Percentiles rank a stretch among this genome's conserved stretches.
phyloP scores from a whole-genome alignment of 352 stramenopile species.

The Globisporangium ultimum region DNA sequence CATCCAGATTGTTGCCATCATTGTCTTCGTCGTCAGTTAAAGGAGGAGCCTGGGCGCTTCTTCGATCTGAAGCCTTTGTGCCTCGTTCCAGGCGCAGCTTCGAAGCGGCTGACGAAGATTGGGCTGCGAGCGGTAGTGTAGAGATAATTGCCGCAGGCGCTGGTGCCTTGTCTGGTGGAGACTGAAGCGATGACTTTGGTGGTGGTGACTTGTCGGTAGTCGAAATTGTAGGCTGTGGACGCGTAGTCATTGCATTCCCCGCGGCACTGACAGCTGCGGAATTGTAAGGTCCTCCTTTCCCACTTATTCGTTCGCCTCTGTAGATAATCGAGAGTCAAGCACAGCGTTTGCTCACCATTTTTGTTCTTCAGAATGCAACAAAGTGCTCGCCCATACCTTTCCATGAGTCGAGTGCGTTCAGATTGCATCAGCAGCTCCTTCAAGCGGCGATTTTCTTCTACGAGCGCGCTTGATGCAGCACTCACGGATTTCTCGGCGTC shows the following conservation, averaged over 20 bases:
- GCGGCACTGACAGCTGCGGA: too few relatives aligned
- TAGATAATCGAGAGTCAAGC: not conserved
- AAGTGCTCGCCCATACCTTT: constrained; percentile 24
- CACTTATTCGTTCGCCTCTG: constrained; percentile 15
- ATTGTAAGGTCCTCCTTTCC: constrained; percentile 5
- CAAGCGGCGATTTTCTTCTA: constrained; percentile 61
- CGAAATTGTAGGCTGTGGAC: not conserved
- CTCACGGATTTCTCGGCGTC: constrained; percentile 12
- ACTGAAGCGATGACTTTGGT: too few relatives aligned
- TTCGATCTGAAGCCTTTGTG: not conserved
- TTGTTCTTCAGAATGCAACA: not conserved
- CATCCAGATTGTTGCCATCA: constrained; percentile 13
- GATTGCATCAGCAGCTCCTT: constrained; percentile 60
- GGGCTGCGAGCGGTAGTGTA: not conserved
- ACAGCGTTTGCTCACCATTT: not conserved
- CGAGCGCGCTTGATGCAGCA: constrained; percentile 39
- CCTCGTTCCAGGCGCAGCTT: not conserved
- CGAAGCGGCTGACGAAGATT: not conserved
- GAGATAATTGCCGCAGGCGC: not conserved
- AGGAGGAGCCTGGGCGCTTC: not conserved
- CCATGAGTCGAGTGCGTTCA: constrained; percentile 35
- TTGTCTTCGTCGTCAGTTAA: constrained; percentile 5
- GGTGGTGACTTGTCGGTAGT: too few relatives aligned
- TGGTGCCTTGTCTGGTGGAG: too few relatives aligned
- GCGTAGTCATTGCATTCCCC: not conserved